phyloP scores from a whole-genome alignment of 2,329 filamentous ascomycete species.

The Sodiomyces alkalinus region DNA sequence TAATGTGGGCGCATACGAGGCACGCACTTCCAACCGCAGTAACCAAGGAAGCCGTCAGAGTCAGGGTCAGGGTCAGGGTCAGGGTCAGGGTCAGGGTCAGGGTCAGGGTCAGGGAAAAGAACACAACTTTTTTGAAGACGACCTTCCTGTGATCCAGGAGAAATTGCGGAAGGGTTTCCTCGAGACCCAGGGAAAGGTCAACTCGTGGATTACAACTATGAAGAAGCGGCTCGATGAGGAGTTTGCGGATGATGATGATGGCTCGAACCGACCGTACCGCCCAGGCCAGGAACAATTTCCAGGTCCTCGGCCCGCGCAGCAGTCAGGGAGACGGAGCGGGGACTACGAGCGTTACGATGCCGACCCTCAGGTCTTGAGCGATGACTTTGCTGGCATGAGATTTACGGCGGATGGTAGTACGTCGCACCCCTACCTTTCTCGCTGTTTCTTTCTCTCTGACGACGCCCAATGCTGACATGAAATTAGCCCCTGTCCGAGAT shows the following conservation, averaged over 20 bases:
- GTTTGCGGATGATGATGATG: conserved; percentile 54
- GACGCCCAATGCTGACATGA: conserved; percentile 13
- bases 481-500: conserved; percentile 34
- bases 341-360: conserved; percentile 91
- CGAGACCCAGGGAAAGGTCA: conserved; percentile 87
- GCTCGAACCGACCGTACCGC: conserved; percentile 16
- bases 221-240: conserved; percentile 92
- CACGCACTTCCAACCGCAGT: conserved; percentile 32
- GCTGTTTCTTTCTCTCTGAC: no score
- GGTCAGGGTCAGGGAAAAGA: conserved; percentile 51
- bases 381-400: conserved; percentile 69
- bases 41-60: conserved; percentile 7
- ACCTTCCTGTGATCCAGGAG: conserved; percentile 82
- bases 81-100: conserved; percentile 17
- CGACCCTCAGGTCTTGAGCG: conserved; percentile 76
- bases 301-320: conserved; percentile 40
- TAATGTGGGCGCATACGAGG: conserved; percentile 41
- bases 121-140: conserved; percentile 89
- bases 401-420: conserved; percentile 47
- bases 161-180: conserved; percentile 89
- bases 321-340: conserved; percentile 56
- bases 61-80: conserved; percentile 25
- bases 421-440: conserved; percentile 13
- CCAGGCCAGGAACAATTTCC: conserved; percentile 13
- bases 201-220: conserved; percentile 78